Percentiles rank a stretch among this genome's conserved stretches.
phyloP scores from a whole-genome alignment of 1,284 basidiomycete genomes.

The Lignosus rhinocerotis region DNA sequence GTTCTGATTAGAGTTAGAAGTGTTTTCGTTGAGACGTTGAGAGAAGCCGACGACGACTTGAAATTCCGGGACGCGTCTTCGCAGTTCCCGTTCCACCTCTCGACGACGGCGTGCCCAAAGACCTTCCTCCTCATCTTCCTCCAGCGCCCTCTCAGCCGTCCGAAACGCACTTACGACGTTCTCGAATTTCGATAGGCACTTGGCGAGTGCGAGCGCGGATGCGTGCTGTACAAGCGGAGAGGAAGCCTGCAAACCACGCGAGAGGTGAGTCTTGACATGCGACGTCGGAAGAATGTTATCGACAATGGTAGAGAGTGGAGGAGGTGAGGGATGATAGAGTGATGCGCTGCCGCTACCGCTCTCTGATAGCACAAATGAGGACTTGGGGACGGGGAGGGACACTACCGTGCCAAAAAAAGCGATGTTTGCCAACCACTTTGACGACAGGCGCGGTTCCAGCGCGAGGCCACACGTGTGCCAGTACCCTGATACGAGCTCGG shows the following conservation, averaged over 20 bases:
- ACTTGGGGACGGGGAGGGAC: conserved; percentile 69
- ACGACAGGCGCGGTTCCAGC: conserved; percentile 84
- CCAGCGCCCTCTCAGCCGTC: conserved; percentile 53
- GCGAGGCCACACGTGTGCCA: conserved; percentile 76
- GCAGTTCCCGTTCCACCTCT: conserved; percentile 76
- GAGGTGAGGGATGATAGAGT: conserved; percentile 67
- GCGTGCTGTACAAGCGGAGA: conserved; percentile 81
- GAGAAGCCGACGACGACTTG: conserved; percentile 81
- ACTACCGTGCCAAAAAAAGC: conserved; percentile 79
- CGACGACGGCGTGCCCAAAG: conserved; percentile 64
- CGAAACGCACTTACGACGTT: conserved; percentile 53
- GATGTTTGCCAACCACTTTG: conserved; percentile 88
- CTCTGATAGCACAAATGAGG: conserved; percentile 57
- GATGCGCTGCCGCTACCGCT: conserved; percentile 30
- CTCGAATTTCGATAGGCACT: conserved; percentile 72
- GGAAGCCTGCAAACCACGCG: conserved; percentile 76
- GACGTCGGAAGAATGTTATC: conserved; percentile 78
- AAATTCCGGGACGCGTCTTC: conserved; percentile 80
- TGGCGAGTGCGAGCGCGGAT: conserved; percentile 72
- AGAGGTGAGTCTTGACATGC: conserved; percentile 68
- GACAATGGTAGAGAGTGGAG: conserved; percentile 66
- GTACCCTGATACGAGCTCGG: conserved; percentile 85
- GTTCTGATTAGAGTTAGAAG: conserved; percentile 20
- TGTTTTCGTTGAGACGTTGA: conserved; percentile 41
- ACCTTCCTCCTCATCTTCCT: conserved; percentile 62